These are phyloP conservation scores for Phanerochaete sordida DNA, from an alignment of 768 basidiomycete species.

Conservation along the genomic window DNA sequence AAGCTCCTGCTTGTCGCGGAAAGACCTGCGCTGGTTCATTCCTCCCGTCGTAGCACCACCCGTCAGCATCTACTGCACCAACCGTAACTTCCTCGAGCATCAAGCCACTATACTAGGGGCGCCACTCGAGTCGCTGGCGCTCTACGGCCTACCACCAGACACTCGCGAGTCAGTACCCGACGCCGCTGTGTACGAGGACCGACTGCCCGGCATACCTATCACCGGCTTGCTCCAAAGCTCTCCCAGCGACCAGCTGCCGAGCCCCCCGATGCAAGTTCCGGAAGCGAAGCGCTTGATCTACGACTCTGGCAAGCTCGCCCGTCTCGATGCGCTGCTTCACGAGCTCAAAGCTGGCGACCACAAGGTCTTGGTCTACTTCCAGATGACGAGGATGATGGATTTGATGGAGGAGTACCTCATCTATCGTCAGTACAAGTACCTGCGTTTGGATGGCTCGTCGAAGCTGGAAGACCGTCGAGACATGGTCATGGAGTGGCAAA, in stretches of 20 bases:
- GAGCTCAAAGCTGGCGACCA: conserved; percentile 93
- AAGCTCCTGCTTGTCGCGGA: conserved; percentile 78
- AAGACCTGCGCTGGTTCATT: conserved; percentile 78
- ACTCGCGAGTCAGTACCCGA: conserved; percentile 56
- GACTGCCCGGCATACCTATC: conserved; percentile 59
- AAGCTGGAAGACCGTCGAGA: conserved; percentile 95
- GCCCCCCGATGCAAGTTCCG: conserved; percentile 86
- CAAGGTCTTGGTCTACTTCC: conserved; percentile 95
- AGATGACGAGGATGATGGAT: conserved; percentile 99
- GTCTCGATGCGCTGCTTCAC: conserved; percentile 83
- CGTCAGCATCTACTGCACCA: conserved; percentile 65
- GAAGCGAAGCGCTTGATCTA: conserved; percentile 93
- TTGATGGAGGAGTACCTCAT: conserved; percentile 98
- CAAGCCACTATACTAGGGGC: conserved; percentile 60
- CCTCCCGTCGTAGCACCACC: conserved; percentile 86
- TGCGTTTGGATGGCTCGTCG: conserved; percentile 89
- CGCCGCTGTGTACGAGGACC: conserved; percentile 40
- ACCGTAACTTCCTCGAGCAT: conserved; percentile 76
- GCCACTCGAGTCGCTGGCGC: conserved; percentile 66
- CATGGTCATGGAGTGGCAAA: conserved; percentile 99
- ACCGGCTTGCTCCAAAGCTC: conserved; percentile 68
- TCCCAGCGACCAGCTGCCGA: conserved; percentile 69
- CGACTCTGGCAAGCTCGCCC: conserved; percentile 94
- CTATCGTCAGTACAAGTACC: conserved; percentile 93
- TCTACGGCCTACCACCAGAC: conserved; percentile 81